Evolutionary conservation across 2,329 filamentous ascomycete genomes (phyloP).

Genomic region (Calonectria naviculata): DNA sequence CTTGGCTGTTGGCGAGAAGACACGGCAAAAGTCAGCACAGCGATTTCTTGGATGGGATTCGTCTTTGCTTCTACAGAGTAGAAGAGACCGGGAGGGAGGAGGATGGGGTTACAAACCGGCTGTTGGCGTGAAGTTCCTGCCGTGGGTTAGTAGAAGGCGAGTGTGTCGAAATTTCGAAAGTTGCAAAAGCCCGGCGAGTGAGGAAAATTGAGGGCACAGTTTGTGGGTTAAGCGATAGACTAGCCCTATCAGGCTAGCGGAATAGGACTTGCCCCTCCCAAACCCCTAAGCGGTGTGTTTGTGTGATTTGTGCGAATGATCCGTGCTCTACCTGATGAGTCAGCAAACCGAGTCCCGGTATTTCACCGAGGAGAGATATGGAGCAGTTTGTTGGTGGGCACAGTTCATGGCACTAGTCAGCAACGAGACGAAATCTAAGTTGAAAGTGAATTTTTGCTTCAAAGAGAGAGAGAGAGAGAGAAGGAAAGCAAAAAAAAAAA

Average conservation of each 20-base stretch:
- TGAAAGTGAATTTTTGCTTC: too few species aligned
- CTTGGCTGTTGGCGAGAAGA: slow-evolving; percentile 63
- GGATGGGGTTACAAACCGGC: slow-evolving; percentile 47
- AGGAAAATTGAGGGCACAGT: slow-evolving; percentile 47
- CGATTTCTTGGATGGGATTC: background rate
- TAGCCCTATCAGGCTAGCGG: slow-evolving; percentile 42
- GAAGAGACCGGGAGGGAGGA: background rate
- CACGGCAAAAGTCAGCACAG: slow-evolving; percentile 38
- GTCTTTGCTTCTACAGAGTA: background rate
- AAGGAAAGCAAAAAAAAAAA: background rate
- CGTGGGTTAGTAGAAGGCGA: slow-evolving; percentile 50
- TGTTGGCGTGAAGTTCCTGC: slow-evolving; percentile 49
- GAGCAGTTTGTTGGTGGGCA: background rate
- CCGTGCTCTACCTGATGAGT: slow-evolving; percentile 30
- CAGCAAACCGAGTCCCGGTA: slow-evolving; percentile 25
- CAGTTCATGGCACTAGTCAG: too few species aligned
- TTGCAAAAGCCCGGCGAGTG: slow-evolving; percentile 46
- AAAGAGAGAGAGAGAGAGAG: too few species aligned
- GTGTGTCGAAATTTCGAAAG: slow-evolving; percentile 46
- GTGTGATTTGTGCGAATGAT: slow-evolving; percentile 7
- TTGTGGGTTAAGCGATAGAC: slow-evolving; percentile 53
- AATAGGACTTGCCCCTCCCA: slow-evolving; percentile 44
- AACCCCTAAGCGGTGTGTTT: background rate
- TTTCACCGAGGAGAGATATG: background rate
- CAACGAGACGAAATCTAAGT: too few species aligned